phyloP scores from a whole-genome alignment of 345 rosid species.

The Barbarea vulgaris region DNA sequence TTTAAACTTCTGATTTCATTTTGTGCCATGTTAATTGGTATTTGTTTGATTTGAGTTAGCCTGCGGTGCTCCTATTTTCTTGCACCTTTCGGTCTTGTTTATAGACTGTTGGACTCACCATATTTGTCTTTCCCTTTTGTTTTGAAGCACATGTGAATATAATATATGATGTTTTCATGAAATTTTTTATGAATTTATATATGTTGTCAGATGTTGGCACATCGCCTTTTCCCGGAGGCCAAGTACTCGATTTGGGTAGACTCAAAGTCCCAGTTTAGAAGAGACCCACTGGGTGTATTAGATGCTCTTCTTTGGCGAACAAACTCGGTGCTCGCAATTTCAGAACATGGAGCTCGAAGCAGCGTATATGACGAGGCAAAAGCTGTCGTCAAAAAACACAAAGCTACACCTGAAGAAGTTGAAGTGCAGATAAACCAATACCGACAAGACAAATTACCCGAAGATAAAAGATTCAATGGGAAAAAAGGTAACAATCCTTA shows the following conservation, averaged over 20 bases:
- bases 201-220: constrained; percentile 77
- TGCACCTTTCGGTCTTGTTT: background rate
- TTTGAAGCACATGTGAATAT: background rate
- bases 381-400: constrained; percentile 85
- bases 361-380: constrained; percentile 92
- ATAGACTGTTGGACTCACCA: background rate
- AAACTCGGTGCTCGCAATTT: constrained; percentile 84
- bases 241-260: constrained; percentile 96
- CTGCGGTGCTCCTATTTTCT: background rate
- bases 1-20: background rate
- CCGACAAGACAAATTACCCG: constrained; percentile 67
- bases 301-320: constrained; percentile 94
- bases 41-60: background rate
- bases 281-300: constrained; percentile 88
- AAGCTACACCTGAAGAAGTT: constrained; percentile 94
- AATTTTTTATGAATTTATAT: constrained; percentile 17
- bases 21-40: background rate
- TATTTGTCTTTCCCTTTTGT: background rate
- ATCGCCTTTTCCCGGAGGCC: constrained; percentile 82
- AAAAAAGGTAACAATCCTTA: constrained; percentile 60
- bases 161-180: background rate
- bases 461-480: constrained; percentile 75
- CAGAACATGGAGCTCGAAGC: constrained; percentile 97
- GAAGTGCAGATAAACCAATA: constrained; percentile 76
- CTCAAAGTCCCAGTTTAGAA: constrained; percentile 94